phyloP scores from a whole-genome alignment of 75 land plant species.

The Picea glauca region DNA sequence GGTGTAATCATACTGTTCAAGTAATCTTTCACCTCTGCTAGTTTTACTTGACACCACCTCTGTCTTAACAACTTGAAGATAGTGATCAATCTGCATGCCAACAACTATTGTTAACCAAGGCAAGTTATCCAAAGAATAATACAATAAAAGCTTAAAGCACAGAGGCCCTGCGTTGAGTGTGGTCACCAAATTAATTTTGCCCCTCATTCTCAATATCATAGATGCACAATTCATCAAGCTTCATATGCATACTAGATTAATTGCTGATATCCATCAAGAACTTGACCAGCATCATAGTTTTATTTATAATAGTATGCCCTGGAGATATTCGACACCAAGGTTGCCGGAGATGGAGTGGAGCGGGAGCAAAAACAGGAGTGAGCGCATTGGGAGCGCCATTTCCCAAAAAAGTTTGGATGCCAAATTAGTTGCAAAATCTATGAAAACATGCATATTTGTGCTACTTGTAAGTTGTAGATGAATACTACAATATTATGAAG shows the following conservation, averaged over 20 bases:
- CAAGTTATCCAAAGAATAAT: not conserved
- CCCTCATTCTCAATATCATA: not conserved
- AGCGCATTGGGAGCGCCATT: too few relatives aligned
- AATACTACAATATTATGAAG: too few relatives aligned
- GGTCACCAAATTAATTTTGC: not conserved
- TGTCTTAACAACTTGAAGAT: conserved; percentile 93
- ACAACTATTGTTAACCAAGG: not conserved
- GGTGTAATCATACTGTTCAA: conserved; percentile 93
- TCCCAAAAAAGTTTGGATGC: too few relatives aligned
- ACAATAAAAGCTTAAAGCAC: not conserved
- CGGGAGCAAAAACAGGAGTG: too few relatives aligned
- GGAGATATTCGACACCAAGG: not conserved
- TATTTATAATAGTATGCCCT: too few relatives aligned
- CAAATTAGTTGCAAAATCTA: too few relatives aligned
- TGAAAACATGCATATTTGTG: too few relatives aligned
- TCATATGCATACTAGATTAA: not conserved
- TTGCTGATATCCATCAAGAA: not conserved
- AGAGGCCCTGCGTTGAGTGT: too few relatives aligned
- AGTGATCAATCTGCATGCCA: conserved; percentile 32
- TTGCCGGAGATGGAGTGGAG: too few relatives aligned
- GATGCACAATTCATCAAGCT: not conserved
- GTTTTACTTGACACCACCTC: conserved; percentile 55
- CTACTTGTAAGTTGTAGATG: too few relatives aligned
- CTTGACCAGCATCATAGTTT: not conserved
- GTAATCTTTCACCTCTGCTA: conserved; percentile 30